A percentile compares a stretch with the other conserved stretches of the same genome.
These are phyloP conservation scores for Nadsonia fulvescens DNA, from an alignment of 805 yeast species.

Conservation along the genomic window DNA sequence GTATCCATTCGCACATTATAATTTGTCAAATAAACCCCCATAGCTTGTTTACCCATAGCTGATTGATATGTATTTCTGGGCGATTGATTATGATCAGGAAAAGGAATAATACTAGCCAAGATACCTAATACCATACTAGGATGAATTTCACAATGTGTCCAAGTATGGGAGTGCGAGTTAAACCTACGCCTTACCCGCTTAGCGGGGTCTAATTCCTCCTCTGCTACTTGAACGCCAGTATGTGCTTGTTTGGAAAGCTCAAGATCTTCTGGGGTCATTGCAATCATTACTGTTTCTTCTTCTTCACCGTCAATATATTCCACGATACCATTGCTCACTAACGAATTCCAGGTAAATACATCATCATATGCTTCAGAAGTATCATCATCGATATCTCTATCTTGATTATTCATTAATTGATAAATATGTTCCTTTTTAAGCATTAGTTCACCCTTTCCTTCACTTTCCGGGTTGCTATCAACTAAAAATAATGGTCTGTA, in stretches of 20 bases:
- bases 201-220: constrained; percentile 47
- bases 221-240: constrained; percentile 20
- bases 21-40: constrained; percentile 95
- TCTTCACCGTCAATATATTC: constrained; percentile 98
- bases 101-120: constrained; percentile 96
- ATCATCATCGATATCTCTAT: constrained; percentile 17
- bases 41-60: constrained; percentile 99
- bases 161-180: constrained; percentile 53
- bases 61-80: constrained; percentile 99
- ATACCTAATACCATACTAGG: constrained; percentile 98
- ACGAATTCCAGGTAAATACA: constrained; percentile 57
- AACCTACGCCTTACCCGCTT: constrained; percentile 64
- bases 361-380: constrained; percentile 28
- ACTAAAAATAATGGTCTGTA: constrained; percentile 92
- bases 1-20: constrained; percentile 97
- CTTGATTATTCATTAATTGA: constrained; percentile 35
- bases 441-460: constrained; percentile 54
- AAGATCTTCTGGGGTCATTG: constrained; percentile 96
- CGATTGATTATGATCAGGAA: constrained; percentile 98
- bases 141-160: constrained; percentile 97
- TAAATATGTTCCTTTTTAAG: constrained; percentile 73
- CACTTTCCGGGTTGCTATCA: constrained; percentile 42
- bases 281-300: constrained; percentile 95
- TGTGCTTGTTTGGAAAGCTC: constrained; percentile 36
- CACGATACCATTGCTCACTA: constrained; percentile 71